These are phyloP conservation scores for Herpetomonas samuelpessoai DNA, from an alignment of 208 protist genomes.

Conservation along the genomic window DNA sequence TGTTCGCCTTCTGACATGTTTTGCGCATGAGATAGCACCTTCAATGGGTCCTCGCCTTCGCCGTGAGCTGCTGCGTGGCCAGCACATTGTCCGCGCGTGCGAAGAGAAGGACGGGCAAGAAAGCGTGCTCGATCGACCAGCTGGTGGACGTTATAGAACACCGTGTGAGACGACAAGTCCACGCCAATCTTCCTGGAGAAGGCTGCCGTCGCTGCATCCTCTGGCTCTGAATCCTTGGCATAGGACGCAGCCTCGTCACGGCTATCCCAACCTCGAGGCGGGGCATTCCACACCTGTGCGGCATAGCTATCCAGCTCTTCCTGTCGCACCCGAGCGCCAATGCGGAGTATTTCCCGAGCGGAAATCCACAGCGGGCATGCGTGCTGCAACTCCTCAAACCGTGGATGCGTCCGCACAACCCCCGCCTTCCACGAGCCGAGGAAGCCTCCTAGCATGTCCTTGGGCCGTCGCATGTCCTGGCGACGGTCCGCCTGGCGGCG, in stretches of 20 bases:
- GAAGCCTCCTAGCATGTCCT: slow-evolving; percentile 2
- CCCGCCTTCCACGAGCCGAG: background rate
- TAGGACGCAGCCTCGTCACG: no score
- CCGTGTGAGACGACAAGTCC: no score
- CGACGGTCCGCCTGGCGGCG: background rate
- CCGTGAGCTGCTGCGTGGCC: no score
- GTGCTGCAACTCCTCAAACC: slow-evolving; percentile 16
- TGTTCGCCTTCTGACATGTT: no score
- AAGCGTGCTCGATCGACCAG: slow-evolving; percentile 32
- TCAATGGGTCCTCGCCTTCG: no score
- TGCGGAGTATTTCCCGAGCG: slow-evolving; percentile 11
- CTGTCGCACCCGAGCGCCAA: slow-evolving; percentile 24
- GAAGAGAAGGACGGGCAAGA: background rate
- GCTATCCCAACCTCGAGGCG: no score
- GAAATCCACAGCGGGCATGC: slow-evolving; percentile 35
- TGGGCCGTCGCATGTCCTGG: background rate
- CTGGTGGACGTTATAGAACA: slow-evolving; percentile 54
- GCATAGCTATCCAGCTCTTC: slow-evolving; percentile 21
- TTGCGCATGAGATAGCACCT: no score
- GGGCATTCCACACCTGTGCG: background rate
- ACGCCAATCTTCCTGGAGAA: no score
- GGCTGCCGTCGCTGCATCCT: no score
- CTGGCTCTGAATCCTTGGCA: no score
- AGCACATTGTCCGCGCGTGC: slow-evolving; percentile 4
- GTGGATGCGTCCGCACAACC: slow-evolving; percentile 4